These are phyloP conservation scores for Rosa hybrid DNA, from an alignment of 331 rosid species.

Conservation along the genomic window DNA sequence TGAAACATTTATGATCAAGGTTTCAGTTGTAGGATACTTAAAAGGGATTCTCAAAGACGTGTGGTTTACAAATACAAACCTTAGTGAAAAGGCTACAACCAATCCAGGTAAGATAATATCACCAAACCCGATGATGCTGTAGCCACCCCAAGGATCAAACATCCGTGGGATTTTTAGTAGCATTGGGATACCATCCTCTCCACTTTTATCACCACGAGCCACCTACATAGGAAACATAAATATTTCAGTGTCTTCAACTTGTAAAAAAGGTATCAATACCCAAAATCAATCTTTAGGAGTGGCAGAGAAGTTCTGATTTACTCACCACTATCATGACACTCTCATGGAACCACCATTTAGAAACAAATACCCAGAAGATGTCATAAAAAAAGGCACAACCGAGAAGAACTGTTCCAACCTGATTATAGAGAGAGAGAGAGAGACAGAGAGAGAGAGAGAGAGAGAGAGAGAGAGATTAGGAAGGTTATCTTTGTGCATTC, in stretches of 20 bases:
- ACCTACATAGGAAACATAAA: conserved; percentile 52
- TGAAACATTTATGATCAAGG: neutral
- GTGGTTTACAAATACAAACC: conserved; percentile 49
- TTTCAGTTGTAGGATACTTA: neutral
- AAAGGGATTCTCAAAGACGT: conserved; percentile 12
- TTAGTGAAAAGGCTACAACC: conserved; percentile 87
- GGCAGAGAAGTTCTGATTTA: conserved; percentile 24
- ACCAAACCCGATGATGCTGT: conserved; percentile 96
- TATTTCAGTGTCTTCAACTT: neutral
- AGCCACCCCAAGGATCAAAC: conserved; percentile 99
- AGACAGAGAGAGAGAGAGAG: neutral
- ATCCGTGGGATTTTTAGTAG: conserved; percentile 92
- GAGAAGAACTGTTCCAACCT: conserved; percentile 99
- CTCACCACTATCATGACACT: conserved; percentile 99
- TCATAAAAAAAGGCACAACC: conserved; percentile 93
- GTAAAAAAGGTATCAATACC: neutral
- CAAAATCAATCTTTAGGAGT: conserved; percentile 10
- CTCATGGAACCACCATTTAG: conserved; percentile 97
- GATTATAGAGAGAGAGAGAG: conserved; percentile 26
- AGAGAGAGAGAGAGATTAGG: neutral
- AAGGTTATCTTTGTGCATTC: conserved; percentile 8
- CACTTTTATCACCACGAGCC: conserved; percentile 96
- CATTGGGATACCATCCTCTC: conserved; percentile 99
- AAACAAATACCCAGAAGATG: conserved; percentile 97
- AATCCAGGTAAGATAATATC: conserved; percentile 97